Conservation (phyloP, 768 basidiomycete genomes). For the Infundibulicybe gibba region DNA sequence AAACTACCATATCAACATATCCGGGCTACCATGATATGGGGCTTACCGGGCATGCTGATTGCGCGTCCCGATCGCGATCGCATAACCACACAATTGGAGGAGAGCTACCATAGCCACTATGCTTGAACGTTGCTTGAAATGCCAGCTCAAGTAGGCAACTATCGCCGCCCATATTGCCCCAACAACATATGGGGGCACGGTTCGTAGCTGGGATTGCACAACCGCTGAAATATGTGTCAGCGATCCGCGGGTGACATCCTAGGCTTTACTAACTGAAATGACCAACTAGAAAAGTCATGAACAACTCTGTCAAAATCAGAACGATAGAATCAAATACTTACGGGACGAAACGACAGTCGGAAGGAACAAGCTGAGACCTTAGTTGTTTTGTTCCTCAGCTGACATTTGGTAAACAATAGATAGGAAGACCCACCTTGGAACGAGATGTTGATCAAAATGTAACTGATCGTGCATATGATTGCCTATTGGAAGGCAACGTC, state of each 20-base stretch:
- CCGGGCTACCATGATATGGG: not conserved
- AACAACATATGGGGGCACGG: conserved; percentile 45
- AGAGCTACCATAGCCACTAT: conserved; percentile 30
- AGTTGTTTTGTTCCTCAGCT: no score
- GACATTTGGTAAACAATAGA: no score
- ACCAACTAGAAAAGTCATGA: conserved; percentile 8
- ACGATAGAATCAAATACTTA: conserved; percentile 17
- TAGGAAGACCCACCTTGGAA: conserved; percentile 16
- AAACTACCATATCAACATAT: conserved; percentile 6
- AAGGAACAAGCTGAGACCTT: conserved; percentile 16
- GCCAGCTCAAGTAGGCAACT: conserved; percentile 30
- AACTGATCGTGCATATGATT: conserved; percentile 14
- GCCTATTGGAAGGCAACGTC: conserved; percentile 8
- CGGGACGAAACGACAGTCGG: conserved; percentile 43
- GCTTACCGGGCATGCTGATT: conserved; percentile 33
- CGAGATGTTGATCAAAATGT: conserved; percentile 22
- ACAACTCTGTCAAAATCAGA: not conserved
- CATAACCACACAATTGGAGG: conserved; percentile 39
- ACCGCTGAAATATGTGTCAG: conserved; percentile 23
- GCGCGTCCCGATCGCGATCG: conserved; percentile 36
- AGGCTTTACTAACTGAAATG: conserved; percentile 18
- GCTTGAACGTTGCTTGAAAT: conserved; percentile 29
- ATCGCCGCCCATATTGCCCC: conserved; percentile 36
- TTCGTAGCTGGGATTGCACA: conserved; percentile 42
- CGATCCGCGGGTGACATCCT: not conserved